These are phyloP conservation scores for Xylaria venustula DNA, from an alignment of 495 filamentous ascomycete genomes.

Conservation along the genomic window DNA sequence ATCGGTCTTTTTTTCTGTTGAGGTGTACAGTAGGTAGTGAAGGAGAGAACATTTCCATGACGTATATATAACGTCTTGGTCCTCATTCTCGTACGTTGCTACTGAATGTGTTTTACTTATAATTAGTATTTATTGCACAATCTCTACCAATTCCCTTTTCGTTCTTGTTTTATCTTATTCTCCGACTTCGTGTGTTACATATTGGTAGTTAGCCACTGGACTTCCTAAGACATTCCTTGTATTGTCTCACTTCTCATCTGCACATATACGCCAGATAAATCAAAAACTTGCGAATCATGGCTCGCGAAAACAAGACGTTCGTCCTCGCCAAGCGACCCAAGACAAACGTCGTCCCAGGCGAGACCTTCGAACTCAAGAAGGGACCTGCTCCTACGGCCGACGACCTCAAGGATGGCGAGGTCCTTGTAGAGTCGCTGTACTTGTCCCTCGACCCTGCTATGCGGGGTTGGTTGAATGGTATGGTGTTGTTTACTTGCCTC, in stretches of 20 bases:
- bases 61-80: slow-evolving; percentile 10
- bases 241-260: not conserved
- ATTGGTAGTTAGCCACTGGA: too few relatives aligned
- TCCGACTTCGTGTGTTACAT: too few relatives aligned
- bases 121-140: too few relatives aligned
- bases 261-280: not conserved
- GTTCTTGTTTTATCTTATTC: too few relatives aligned
- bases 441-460: slow-evolving; percentile 82
- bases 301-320: slow-evolving; percentile 43
- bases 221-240: too few relatives aligned
- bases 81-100: not conserved
- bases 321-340: slow-evolving; percentile 51
- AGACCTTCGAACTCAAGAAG: slow-evolving; percentile 55
- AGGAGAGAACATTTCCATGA: too few relatives aligned
- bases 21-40: too few relatives aligned
- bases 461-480: slow-evolving; percentile 66
- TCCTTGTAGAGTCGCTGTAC: slow-evolving; percentile 66
- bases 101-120: too few relatives aligned
- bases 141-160: too few relatives aligned
- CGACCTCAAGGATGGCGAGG: slow-evolving; percentile 56
- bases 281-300: slow-evolving; percentile 26
- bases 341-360: slow-evolving; percentile 40
- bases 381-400: slow-evolving; percentile 41
- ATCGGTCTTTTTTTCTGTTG: too few relatives aligned
- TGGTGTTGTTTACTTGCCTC: too few relatives aligned